A percentile compares a stretch with the other conserved stretches of the same genome.
phyloP scores from a whole-genome alignment of 352 stramenopile species.

The Pythium rhizo-oryzae region DNA sequence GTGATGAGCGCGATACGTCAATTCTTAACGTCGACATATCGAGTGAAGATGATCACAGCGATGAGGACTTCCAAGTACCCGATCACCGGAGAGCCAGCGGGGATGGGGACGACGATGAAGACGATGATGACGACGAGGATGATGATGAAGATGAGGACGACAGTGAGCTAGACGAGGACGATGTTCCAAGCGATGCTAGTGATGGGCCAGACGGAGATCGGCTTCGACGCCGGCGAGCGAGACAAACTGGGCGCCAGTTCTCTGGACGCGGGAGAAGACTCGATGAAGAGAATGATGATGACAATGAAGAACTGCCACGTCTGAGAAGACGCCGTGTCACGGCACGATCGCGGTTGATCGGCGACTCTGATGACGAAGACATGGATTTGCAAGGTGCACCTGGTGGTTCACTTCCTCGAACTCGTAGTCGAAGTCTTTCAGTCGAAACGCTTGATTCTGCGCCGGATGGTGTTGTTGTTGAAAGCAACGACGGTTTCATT shows the following conservation, averaged over 20 bases:
- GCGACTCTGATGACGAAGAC: constrained; percentile 60
- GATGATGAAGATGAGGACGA: constrained; percentile 22
- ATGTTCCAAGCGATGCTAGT: constrained; percentile 26
- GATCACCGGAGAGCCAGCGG: constrained; percentile 1
- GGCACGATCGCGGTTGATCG: constrained; percentile 26
- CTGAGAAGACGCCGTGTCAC: constrained; percentile 8
- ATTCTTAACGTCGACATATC: constrained; percentile 85
- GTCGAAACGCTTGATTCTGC: constrained; percentile 30
- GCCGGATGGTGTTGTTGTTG: constrained; percentile 59
- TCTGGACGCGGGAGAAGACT: constrained; percentile 19
- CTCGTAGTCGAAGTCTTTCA: constrained; percentile 25
- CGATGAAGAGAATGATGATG: constrained; percentile 47
- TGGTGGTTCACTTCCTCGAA: constrained; percentile 10
- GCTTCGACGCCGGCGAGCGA: constrained; percentile 30
- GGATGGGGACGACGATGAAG: constrained; percentile 25
- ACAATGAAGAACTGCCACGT: constrained; percentile 31
- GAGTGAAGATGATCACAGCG: constrained; percentile 83
- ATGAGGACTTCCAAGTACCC: constrained; percentile 77
- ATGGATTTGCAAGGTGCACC: constrained; percentile 61
- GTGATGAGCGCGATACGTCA: constrained; percentile 83
- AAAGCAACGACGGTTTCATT: constrained; percentile 84
- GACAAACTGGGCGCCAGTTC: constrained; percentile 17
- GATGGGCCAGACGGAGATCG: constrained; percentile 25
- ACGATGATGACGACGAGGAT: constrained; percentile 21
- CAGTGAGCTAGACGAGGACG: constrained; percentile 35